These are phyloP conservation scores for Cladosporium sp. DNA, from an alignment of 2,329 filamentous ascomycete genomes.

Conservation along the genomic window DNA sequence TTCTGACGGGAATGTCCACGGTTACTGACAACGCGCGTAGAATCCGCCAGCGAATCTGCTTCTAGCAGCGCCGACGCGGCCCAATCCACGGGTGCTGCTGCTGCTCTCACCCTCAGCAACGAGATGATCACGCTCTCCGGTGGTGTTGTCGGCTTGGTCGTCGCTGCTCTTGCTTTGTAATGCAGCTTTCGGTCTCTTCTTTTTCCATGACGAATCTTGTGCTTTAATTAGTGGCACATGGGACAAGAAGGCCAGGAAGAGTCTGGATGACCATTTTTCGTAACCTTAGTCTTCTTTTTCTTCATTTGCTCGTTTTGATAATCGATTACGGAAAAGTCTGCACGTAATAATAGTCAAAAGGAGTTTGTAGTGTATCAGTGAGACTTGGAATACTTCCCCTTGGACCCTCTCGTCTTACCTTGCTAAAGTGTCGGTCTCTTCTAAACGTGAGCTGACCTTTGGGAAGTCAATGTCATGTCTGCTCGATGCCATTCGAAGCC, in stretches of 20 bases:
- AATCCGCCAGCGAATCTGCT: not conserved
- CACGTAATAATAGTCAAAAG: not conserved
- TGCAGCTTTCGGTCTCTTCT: not conserved
- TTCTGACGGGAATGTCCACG: not conserved
- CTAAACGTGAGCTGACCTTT: too few species aligned
- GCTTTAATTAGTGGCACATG: not conserved
- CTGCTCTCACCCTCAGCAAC: conserved; percentile 4
- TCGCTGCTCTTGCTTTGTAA: conserved; percentile 7
- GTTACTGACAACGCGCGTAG: not conserved
- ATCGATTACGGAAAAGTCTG: not conserved
- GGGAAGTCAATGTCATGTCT: too few species aligned
- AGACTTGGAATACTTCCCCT: not conserved
- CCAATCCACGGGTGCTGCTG: conserved; percentile 4
- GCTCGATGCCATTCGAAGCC: too few species aligned
- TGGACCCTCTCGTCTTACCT: not conserved
- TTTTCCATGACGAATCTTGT: too few species aligned
- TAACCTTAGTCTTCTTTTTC: conserved; percentile 1
- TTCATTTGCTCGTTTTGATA: not conserved
- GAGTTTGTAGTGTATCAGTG: not conserved
- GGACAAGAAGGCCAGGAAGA: not conserved
- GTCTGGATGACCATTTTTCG: not conserved
- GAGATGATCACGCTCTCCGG: conserved; percentile 2
- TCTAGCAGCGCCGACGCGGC: conserved; percentile 1
- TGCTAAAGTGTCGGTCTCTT: too few species aligned
- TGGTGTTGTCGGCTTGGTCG: conserved; percentile 4